Evolutionary conservation across 1,284 basidiomycete genomes (phyloP).

Genomic region (Ustilago lituana): DNA sequence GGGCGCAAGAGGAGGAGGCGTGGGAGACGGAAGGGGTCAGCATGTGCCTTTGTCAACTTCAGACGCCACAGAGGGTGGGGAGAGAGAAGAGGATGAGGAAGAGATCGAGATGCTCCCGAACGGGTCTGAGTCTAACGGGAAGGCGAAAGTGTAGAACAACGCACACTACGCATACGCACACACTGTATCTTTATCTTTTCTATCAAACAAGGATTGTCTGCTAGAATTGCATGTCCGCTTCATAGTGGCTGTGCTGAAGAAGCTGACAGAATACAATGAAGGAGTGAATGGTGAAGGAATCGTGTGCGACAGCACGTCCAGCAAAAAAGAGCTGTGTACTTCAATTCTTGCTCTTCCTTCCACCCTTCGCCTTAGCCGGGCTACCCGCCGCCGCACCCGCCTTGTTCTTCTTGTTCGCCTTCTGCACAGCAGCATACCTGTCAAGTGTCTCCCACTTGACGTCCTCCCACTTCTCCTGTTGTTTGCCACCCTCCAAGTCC

Average conservation of each 20-base stretch:
- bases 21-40: conserved; percentile 28
- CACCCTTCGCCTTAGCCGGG: conserved; percentile 16
- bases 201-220: too few relatives aligned
- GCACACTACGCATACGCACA: neutral
- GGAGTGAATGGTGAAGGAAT: too few relatives aligned
- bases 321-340: neutral
- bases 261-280: too few relatives aligned
- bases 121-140: neutral
- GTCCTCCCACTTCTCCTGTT: conserved; percentile 38
- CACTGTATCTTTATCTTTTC: conserved; percentile 5
- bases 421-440: conserved; percentile 39
- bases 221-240: too few relatives aligned
- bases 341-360: conserved; percentile 38
- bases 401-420: conserved; percentile 25
- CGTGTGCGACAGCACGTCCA: too few relatives aligned
- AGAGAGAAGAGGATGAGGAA: conserved; percentile 44
- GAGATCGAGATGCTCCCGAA: conserved; percentile 54
- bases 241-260: too few relatives aligned
- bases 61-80: conserved; percentile 4
- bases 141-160: neutral
- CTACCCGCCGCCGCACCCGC: neutral
- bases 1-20: neutral
- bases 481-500: conserved; percentile 15
- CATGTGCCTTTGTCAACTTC: conserved; percentile 27
- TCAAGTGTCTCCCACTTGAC: conserved; percentile 45